Base-by-base conservation (phyloP, 495 filamentous ascomycete species). In the Penicillium paxilli region DNA sequence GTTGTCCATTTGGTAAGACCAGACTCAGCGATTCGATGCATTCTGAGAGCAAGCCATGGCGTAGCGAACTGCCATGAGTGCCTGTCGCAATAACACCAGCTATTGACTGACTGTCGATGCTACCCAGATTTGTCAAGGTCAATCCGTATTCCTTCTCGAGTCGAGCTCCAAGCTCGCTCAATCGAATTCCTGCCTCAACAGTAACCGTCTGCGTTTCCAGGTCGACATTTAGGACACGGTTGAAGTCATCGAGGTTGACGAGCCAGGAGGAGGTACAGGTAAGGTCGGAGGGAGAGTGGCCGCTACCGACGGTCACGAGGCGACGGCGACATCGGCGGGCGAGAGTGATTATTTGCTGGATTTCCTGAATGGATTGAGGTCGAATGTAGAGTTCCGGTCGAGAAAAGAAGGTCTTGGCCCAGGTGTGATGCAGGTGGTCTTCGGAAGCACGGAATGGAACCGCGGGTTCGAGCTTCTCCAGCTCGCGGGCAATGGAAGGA, bases 201-300 rank as follows among this genome's bases (percentile, higher is more conserved):
- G 84, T 82, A n/a, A 94, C 80, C 23, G 85, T 65, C 28, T 84
- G 76, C 11, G 77, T 87, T 17, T 80, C 74, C 28, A 66, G 68
- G 54, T 93, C 83, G 42, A 96, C 75, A 11, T 83, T 72, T 40
- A 95, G 59, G 32, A 97, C 81, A 25, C 79, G 76, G 68, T 82
- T 84, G 78, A 88, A 92, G 58, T 84, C 73, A 75, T 98, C 93
- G 12, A 98, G 85, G 62, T 96, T 98, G 55, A 98, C 79, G 62
- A 97, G 85, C 94, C 94, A 98, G 14, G 87, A 87, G 0, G 91
- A 94, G 21, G 93, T 96, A 72, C 91, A 96, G 21, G 94, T 98
- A 37, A 98, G 70, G 59, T 94, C 88, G 58, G 86, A 93, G 16
- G 94, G 94, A 33, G 92, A 97, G 72, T 98, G 94, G 45, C 84